phyloP scores from a whole-genome alignment of 306 rosid genomes.

The Hippophae gyantsensis region DNA sequence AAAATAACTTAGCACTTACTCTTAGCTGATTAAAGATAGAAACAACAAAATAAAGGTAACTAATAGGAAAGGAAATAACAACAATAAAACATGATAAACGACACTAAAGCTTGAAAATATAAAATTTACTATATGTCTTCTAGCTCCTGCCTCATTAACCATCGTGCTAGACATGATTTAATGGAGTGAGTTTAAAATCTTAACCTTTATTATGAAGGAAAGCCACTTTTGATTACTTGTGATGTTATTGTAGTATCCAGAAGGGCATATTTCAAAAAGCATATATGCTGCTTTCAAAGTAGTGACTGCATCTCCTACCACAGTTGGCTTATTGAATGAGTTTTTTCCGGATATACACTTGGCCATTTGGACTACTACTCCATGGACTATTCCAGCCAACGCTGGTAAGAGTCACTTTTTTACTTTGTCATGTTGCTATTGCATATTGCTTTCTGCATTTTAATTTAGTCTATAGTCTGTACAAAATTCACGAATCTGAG shows the following conservation, averaged over 20 bases:
- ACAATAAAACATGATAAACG: no score
- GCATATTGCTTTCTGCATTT: conserved; percentile 7
- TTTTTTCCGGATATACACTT: conserved; percentile 64
- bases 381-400: conserved; percentile 98
- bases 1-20: no score
- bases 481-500: no score
- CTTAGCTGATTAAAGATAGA: no score
- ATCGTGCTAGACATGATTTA: no score
- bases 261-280: conserved; percentile 85
- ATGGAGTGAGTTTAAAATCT: no score
- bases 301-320: conserved; percentile 40
- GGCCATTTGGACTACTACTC: conserved; percentile 98
- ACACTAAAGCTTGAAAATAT: no score
- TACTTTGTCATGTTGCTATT: conserved; percentile 18
- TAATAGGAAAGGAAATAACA: no score
- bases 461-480: neutral
- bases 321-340: conserved; percentile 50
- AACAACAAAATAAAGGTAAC: no score
- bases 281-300: conserved; percentile 74
- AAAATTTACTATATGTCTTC: no score
- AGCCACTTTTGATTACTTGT: neutral
- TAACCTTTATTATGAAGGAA: neutral
- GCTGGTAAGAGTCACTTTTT: conserved; percentile 54
- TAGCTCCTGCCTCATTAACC: no score
- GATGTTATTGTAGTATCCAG: conserved; percentile 66